phyloP scores from a whole-genome alignment of 139 green algal species.

The Zygnema cylindricum region DNA sequence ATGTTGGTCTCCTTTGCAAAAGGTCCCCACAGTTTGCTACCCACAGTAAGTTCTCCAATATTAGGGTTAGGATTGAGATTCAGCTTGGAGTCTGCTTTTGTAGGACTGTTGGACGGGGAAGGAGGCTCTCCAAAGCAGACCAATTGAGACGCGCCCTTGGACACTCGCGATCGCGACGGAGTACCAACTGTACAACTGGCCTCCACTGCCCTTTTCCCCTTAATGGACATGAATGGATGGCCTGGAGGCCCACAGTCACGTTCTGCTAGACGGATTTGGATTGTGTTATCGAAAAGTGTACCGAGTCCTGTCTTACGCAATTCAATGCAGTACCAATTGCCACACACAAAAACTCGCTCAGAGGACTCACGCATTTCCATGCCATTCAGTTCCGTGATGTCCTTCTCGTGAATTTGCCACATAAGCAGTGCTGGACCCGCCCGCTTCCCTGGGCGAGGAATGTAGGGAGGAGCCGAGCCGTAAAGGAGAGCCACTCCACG shows the following conservation, averaged over 20 bases:
- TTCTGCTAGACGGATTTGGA: not conserved
- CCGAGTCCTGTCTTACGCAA: not conserved
- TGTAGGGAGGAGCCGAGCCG: not conserved
- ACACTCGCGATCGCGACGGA: not conserved
- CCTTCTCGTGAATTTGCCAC: not conserved
- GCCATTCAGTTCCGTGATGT: not conserved
- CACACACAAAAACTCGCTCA: not conserved
- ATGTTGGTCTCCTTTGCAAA: not conserved
- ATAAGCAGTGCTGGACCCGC: not conserved
- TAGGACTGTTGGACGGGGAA: not conserved
- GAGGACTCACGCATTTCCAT: not conserved
- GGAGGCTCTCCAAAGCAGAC: not conserved
- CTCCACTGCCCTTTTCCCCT: not conserved
- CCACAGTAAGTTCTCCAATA: not conserved
- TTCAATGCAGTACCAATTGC: not conserved
- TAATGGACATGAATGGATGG: not conserved
- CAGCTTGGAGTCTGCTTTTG: not conserved
- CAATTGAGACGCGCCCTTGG: not conserved
- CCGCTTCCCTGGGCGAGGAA: not conserved
- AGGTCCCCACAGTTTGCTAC: not conserved
- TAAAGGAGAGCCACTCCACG: not conserved
- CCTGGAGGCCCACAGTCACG: not conserved
- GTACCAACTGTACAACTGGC: not conserved
- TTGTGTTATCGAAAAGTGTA: not conserved
- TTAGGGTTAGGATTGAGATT: not conserved